Percentiles rank a stretch among this genome's conserved stretches.
Conservation (phyloP, 1,139 yeast genomes). For the Wickerhamomyces sp. region DNA sequence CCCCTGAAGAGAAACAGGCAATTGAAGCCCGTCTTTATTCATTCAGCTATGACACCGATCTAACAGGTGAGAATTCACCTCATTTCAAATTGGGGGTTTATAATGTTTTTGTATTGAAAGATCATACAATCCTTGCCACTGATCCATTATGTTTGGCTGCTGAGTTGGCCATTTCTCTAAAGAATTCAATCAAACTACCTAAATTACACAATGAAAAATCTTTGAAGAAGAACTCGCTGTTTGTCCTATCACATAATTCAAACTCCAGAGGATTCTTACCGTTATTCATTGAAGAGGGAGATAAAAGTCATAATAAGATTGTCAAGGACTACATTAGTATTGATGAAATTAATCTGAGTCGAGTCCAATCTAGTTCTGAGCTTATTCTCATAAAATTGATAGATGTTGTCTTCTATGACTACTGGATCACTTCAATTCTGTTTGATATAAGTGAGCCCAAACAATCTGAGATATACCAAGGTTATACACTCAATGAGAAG, state of each 20-base stretch:
- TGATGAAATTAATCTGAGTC: slow-evolving; percentile 13
- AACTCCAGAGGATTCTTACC: slow-evolving; percentile 18
- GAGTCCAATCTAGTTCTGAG: slow-evolving; percentile 18
- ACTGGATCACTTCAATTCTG: slow-evolving; percentile 17
- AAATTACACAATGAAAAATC: slow-evolving; percentile 17
- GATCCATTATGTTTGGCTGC: slow-evolving; percentile 22
- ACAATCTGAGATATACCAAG: slow-evolving; percentile 14
- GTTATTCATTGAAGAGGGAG: slow-evolving; percentile 18
- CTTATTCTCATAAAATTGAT: slow-evolving; percentile 20
- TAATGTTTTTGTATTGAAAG: slow-evolving; percentile 16
- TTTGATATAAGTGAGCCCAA: slow-evolving; percentile 6
- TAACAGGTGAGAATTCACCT: background rate
- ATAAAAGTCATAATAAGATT: slow-evolving; percentile 5
- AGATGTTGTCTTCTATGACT: slow-evolving; percentile 21
- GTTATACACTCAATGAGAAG: slow-evolving; percentile 2
- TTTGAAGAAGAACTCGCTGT: slow-evolving; percentile 16
- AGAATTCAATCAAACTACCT: slow-evolving; percentile 16
- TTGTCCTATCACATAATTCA: slow-evolving; percentile 17
- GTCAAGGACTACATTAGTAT: slow-evolving; percentile 12
- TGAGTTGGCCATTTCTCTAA: slow-evolving; percentile 16
- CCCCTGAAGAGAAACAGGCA: slow-evolving; percentile 16
- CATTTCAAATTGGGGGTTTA: slow-evolving; percentile 21
- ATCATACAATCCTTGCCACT: slow-evolving; percentile 16
- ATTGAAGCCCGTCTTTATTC: slow-evolving; percentile 16
- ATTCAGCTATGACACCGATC: slow-evolving; percentile 1